Conservation (phyloP, 176 grass and related monocot genomes). For the Lolium perenne region DNA sequence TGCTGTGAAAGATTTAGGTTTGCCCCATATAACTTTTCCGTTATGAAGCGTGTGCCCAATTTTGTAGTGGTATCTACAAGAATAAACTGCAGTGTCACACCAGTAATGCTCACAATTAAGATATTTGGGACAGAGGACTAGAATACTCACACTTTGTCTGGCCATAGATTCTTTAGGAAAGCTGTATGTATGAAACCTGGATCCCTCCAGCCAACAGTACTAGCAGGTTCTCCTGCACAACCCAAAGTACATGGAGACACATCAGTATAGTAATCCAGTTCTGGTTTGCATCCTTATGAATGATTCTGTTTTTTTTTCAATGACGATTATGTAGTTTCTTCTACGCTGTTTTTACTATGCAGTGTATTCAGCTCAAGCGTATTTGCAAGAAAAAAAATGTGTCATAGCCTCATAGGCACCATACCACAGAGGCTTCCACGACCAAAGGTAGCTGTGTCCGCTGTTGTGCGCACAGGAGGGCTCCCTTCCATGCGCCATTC, state of each 20-base stretch:
- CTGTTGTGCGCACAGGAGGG: constrained; percentile 40
- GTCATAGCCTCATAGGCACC: neutral
- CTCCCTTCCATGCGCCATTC: constrained; percentile 74
- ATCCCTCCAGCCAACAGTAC: constrained; percentile 93
- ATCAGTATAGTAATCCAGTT: too few relatives aligned
- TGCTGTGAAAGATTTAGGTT: constrained; percentile 67
- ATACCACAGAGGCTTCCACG: constrained; percentile 79
- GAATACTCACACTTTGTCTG: constrained; percentile 70
- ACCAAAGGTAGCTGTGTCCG: constrained; percentile 77
- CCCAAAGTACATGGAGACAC: neutral
- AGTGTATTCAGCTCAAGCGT: neutral
- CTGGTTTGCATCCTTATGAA: neutral
- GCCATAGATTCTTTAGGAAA: constrained; percentile 76
- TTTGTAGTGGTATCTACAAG: constrained; percentile 77
- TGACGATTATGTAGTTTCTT: neutral
- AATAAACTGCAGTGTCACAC: constrained; percentile 20
- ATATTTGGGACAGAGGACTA: too few relatives aligned
- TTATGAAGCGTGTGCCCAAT: constrained; percentile 57
- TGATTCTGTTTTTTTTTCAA: too few relatives aligned
- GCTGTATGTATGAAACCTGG: constrained; percentile 93
- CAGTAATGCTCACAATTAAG: neutral
- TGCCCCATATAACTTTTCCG: constrained; percentile 70
- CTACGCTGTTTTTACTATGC: neutral
- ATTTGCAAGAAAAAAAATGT: neutral
- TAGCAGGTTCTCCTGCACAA: constrained; percentile 74